A percentile compares a stretch with the other conserved stretches of the same genome.
These are phyloP conservation scores for Cruciata laevipes DNA, from an alignment of 257 asterid genomes.

Conservation along the genomic window DNA sequence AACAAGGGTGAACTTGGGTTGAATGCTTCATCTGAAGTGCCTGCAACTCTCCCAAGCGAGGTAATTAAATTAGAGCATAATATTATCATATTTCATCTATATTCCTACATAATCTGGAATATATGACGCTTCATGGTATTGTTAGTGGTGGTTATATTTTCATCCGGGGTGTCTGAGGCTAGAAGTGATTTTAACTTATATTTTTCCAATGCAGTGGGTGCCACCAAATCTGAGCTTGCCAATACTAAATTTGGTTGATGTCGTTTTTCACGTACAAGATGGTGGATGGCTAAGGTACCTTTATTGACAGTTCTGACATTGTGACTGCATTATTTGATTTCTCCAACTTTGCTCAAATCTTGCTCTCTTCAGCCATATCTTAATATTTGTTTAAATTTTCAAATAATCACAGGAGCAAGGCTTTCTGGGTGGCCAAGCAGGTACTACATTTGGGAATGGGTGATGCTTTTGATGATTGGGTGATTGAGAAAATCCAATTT, in stretches of 20 bases:
- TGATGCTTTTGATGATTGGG: conserved; percentile 98
- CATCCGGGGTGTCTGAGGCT: conserved; percentile 13
- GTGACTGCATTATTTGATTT: conserved; percentile 13
- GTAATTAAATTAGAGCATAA: conserved; percentile 22
- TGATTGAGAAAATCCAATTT: conserved; percentile 81
- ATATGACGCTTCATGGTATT: neutral
- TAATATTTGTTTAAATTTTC: conserved; percentile 18
- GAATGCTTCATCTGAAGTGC: conserved; percentile 30
- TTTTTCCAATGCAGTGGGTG: conserved; percentile 62
- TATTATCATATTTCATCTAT: neutral
- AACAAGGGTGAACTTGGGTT: conserved; percentile 34
- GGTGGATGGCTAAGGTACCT: conserved; percentile 99
- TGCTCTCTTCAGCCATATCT: conserved; percentile 3
- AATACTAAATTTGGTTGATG: conserved; percentile 79
- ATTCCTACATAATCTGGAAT: neutral
- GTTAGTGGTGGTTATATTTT: neutral
- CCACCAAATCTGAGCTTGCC: conserved; percentile 86
- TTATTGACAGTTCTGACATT: conserved; percentile 3
- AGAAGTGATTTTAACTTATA: conserved; percentile 20
- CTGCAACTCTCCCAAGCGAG: conserved; percentile 70
- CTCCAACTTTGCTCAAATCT: conserved; percentile 15
- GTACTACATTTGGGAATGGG: conserved; percentile 98
- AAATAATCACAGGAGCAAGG: conserved; percentile 68
- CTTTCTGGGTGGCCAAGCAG: conserved; percentile 98
- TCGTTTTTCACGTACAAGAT: conserved; percentile 85